A percentile compares a stretch with the other conserved stretches of the same genome.
phyloP scores from a whole-genome alignment of 768 basidiomycete genomes.

The Lentinula aciculospora region DNA sequence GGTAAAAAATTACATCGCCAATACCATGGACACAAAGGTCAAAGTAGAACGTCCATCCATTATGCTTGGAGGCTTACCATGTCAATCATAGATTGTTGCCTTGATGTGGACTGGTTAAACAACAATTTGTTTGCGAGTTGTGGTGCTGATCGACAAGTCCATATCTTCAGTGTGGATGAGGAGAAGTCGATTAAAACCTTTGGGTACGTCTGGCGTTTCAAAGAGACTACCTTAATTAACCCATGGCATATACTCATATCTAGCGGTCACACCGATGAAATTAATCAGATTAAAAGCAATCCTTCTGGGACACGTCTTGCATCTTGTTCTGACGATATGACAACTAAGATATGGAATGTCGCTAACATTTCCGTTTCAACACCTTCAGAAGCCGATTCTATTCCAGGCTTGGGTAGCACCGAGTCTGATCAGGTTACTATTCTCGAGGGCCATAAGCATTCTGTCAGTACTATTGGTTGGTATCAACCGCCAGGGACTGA shows the following conservation, averaged over 20 bases:
- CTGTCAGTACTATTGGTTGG: constrained; percentile 67
- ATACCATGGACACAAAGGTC: constrained; percentile 64
- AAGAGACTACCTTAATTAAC: background rate
- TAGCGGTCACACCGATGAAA: constrained; percentile 72
- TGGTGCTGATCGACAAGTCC: constrained; percentile 62
- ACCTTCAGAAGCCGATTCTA: constrained; percentile 26
- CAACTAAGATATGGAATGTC: constrained; percentile 72
- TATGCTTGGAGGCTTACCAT: background rate
- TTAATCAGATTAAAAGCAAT: constrained; percentile 75
- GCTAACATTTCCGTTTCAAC: constrained; percentile 30
- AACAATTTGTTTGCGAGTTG: constrained; percentile 68
- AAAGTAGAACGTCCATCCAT: background rate
- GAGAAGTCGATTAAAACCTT: constrained; percentile 55
- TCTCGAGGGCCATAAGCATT: constrained; percentile 59
- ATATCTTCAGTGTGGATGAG: constrained; percentile 52
- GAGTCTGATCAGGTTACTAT: constrained; percentile 28
- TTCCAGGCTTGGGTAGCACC: constrained; percentile 33
- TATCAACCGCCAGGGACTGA: constrained; percentile 47
- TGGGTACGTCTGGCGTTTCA: constrained; percentile 33
- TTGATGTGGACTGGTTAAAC: constrained; percentile 78
- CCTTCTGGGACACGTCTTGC: constrained; percentile 61
- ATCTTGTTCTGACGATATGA: constrained; percentile 78
- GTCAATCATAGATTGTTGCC: constrained; percentile 53
- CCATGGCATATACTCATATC: background rate
- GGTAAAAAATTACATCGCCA: constrained; percentile 57